Evolutionary conservation across 2,329 filamentous ascomycete species (phyloP).

Genomic region (Teratosphaeria destructans): DNA sequence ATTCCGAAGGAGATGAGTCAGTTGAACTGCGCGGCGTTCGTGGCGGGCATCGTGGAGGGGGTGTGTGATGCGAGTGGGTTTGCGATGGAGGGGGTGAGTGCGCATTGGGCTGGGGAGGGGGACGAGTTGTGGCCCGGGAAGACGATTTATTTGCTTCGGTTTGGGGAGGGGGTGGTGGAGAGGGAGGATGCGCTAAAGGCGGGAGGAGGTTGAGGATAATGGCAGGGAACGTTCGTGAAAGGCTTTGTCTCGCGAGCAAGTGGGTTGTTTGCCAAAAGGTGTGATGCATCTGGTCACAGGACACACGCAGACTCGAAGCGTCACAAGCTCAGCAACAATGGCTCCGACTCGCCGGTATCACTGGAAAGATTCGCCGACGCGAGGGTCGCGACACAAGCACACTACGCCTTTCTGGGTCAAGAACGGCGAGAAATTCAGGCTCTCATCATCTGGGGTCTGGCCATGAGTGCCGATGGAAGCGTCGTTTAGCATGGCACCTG

Average conservation of each 20-base stretch:
- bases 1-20: constrained; percentile 93
- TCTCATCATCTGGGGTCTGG: no score
- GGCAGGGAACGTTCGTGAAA: not conserved
- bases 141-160: constrained; percentile 92
- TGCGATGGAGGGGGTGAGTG: constrained; percentile 69
- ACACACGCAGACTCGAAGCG: not conserved
- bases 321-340: no score
- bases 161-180: constrained; percentile 82
- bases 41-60: constrained; percentile 90
- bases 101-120: constrained; percentile 58
- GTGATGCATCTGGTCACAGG: not conserved
- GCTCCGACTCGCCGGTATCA: no score
- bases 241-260: no score
- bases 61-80: constrained; percentile 91
- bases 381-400: no score
- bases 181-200: constrained; percentile 53
- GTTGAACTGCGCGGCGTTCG: constrained; percentile 91
- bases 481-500: no score
- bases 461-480: no score
- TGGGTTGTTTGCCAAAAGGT: not conserved
- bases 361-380: no score
- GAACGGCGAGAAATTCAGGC: no score
- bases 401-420: no score
- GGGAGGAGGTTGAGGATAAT: constrained; percentile 9
- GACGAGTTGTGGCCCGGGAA: constrained; percentile 79